phyloP scores from a whole-genome alignment of 75 land plant genomes.

The Cryptomeria japonica region DNA sequence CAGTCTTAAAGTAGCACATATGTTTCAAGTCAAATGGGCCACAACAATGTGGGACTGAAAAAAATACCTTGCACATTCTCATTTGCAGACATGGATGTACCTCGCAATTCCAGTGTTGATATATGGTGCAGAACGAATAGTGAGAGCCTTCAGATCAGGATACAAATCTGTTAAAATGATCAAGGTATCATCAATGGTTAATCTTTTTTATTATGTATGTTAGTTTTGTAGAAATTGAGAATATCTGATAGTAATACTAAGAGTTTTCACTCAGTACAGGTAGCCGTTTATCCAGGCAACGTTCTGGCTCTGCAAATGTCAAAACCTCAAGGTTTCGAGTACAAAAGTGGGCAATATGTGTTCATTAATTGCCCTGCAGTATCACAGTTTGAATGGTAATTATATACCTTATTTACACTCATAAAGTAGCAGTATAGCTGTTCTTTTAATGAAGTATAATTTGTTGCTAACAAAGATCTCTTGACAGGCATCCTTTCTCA shows the following conservation, averaged over 20 bases:
- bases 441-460: too few relatives aligned
- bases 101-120: conserved; percentile 45
- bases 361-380: too few relatives aligned
- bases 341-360: too few relatives aligned
- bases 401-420: too few relatives aligned
- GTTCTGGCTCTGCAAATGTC: too few relatives aligned
- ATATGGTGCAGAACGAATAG: conserved; percentile 41
- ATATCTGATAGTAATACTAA: neutral
- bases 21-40: neutral
- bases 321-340: too few relatives aligned
- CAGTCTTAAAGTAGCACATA: neutral
- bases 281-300: too few relatives aligned
- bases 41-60: neutral
- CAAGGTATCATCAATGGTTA: conserved; percentile 24
- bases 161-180: conserved; percentile 42
- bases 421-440: too few relatives aligned
- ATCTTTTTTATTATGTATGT: neutral
- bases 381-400: too few relatives aligned
- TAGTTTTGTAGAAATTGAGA: neutral
- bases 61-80: neutral
- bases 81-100: conserved; percentile 67
- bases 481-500: too few relatives aligned
- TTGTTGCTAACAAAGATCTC: too few relatives aligned
- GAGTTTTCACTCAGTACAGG: too few relatives aligned
- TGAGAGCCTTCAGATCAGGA: conserved; percentile 42